Percentiles rank a stretch among this genome's conserved stretches.
Evolutionary conservation across 192 early-diverging fungal species (phyloP).

Genomic region (Diversispora eburnea): DNA sequence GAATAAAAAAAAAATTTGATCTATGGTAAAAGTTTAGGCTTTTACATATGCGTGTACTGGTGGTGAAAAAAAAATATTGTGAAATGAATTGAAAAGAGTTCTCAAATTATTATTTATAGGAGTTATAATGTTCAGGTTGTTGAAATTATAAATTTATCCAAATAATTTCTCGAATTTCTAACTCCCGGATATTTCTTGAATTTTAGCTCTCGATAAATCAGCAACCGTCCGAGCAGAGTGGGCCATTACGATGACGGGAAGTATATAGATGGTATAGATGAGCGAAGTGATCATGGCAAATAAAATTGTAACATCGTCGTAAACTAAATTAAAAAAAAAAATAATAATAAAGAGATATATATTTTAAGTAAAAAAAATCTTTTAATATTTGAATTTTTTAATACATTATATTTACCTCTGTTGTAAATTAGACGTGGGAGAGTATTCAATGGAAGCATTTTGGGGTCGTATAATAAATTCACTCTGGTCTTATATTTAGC

Average conservation of each 20-base stretch:
- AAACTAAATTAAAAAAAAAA: conserved; percentile 3
- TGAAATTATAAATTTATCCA: too few relatives aligned
- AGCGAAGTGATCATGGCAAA: conserved; percentile 19
- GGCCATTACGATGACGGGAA: conserved; percentile 21
- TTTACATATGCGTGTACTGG: too few relatives aligned
- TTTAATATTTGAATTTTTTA: background rate
- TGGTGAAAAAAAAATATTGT: too few relatives aligned
- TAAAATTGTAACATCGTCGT: conserved; percentile 22
- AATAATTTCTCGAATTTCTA: too few relatives aligned
- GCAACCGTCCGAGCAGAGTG: conserved; percentile 8
- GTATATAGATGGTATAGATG: conserved; percentile 26
- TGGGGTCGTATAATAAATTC: conserved; percentile 18
- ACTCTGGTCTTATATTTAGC: background rate
- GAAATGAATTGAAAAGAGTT: too few relatives aligned
- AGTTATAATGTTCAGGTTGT: too few relatives aligned
- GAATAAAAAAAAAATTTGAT: too few relatives aligned
- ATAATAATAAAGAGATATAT: too few relatives aligned
- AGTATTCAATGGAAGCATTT: conserved; percentile 17
- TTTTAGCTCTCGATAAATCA: conserved; percentile 18
- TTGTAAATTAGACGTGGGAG: conserved; percentile 28
- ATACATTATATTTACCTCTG: conserved; percentile 10
- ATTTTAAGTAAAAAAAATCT: background rate
- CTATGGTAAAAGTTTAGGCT: too few relatives aligned
- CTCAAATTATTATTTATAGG: too few relatives aligned
- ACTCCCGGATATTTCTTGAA: conserved; percentile 9